Base-by-base conservation (phyloP, 2,329 filamentous ascomycete genomes). In the Microsporum canis region DNA sequence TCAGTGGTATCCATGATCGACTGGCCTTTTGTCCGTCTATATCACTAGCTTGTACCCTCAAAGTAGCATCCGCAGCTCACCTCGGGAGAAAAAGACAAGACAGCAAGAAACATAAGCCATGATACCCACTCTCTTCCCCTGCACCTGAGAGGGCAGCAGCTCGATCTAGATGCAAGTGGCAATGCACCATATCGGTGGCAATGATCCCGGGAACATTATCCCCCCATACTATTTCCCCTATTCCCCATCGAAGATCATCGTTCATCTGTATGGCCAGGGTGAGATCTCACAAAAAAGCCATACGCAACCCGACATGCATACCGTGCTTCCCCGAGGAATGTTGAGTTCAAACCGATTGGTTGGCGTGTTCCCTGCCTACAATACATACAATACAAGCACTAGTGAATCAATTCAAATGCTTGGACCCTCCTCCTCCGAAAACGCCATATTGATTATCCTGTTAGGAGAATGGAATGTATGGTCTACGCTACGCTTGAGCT, bases 121-220 rank as follows among this genome's bases (percentile, higher is more conserved):
- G 51, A 55, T 55, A 55, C 31, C 51, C 51, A 36, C 33, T 12
- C 31, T 39, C 3, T 47, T 12, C 51, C 51, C 51, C 31, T 53
- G 49, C 49, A n/a, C 27, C 23, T 33, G 14, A 29, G 14, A 31
- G 5, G 14, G 10, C 23, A 2, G 3, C 6, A 5, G 3, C 31
- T 55, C 51, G 31, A 55, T 55, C 51, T 36, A 55, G 51, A 55
- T 34, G 51, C 51, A 2, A 38, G 51, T 55, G 51, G 51, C 51
- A 31, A 36, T 33, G 31, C 31, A 7, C 51, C 31, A 33, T 14
- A 4, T 10, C 7, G 23, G 45, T 51, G 45, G 45, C 45, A 31
- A 51, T 29, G 23, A 27, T 23, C 23, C 12, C 27, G 12, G 51
- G n/a, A 55, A 55, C 51, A 55, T 47, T 27, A 33, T 31, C 6